Conservation (phyloP, 2,329 filamentous ascomycete genomes). For the Paraphaeosphaeria sporulosa region DNA sequence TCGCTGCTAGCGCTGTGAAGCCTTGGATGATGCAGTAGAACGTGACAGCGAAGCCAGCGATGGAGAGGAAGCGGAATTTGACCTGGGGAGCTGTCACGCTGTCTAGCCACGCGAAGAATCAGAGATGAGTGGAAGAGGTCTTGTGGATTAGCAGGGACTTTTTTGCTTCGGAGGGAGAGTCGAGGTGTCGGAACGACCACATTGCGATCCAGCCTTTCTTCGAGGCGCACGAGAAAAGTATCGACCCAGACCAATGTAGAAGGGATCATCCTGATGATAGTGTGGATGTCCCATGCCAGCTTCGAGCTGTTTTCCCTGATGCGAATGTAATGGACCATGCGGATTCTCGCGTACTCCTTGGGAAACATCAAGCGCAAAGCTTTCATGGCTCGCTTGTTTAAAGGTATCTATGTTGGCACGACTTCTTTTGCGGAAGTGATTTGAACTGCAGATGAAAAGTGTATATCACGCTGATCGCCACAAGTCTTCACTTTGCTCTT, state of each 20-base stretch:
- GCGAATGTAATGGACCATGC: too few species aligned
- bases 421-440: neutral
- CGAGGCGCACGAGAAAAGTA: too few species aligned
- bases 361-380: constrained; percentile 26
- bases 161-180: too few species aligned
- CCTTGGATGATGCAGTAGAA: constrained; percentile 11
- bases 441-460: neutral
- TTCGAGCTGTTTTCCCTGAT: too few species aligned
- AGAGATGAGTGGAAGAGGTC: neutral
- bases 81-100: neutral
- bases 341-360: too few species aligned
- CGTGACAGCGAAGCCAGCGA: constrained; percentile 10
- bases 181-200: too few species aligned
- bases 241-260: too few species aligned
- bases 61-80: constrained; percentile 5
- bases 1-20: neutral
- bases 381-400: constrained; percentile 13
- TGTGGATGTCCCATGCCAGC: too few species aligned
- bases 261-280: too few species aligned
- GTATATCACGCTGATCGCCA: neutral
- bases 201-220: too few species aligned
- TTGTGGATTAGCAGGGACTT: neutral
- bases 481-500: constrained; percentile 19
- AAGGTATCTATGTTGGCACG: neutral
- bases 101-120: neutral